These are phyloP conservation scores for Ottelia alismoides DNA, from an alignment of 106 monocot species.

Conservation along the genomic window DNA sequence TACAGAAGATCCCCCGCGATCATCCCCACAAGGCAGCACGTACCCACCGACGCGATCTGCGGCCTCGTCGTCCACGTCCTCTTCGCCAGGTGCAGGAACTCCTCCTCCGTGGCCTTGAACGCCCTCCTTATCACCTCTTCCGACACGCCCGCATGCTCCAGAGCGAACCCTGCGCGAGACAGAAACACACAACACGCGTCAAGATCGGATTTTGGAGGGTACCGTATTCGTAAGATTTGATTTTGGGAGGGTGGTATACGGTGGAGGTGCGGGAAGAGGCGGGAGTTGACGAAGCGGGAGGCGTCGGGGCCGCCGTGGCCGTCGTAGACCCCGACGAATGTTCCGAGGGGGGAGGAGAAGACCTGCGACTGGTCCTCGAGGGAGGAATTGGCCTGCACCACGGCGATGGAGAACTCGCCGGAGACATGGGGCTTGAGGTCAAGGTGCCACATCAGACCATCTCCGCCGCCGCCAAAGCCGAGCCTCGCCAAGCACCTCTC, in stretches of 20 bases:
- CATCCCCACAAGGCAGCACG: constrained; percentile 61
- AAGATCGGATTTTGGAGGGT: background rate
- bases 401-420: constrained; percentile 46
- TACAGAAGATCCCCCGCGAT: constrained; percentile 53
- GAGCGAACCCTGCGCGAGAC: constrained; percentile 14
- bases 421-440: constrained; percentile 41
- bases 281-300: constrained; percentile 34
- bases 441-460: constrained; percentile 30
- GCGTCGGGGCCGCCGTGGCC: constrained; percentile 56
- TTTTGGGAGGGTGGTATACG: constrained; percentile 13
- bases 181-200: background rate
- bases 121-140: constrained; percentile 55
- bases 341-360: constrained; percentile 25
- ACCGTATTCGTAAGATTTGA: no score
- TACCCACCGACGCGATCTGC: constrained; percentile 61
- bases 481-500: constrained; percentile 22
- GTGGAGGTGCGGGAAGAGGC: constrained; percentile 29
- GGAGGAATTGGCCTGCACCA: constrained; percentile 30
- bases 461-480: constrained; percentile 3
- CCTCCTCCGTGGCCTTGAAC: constrained; percentile 54
- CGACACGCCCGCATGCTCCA: constrained; percentile 48
- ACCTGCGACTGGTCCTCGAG: constrained; percentile 54
- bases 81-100: constrained; percentile 54
- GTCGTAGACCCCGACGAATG: constrained; percentile 45
- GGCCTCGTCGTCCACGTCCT: constrained; percentile 39